Conservation (phyloP, 1,139 yeast genomes). For the Geotrichum candidum region DNA sequence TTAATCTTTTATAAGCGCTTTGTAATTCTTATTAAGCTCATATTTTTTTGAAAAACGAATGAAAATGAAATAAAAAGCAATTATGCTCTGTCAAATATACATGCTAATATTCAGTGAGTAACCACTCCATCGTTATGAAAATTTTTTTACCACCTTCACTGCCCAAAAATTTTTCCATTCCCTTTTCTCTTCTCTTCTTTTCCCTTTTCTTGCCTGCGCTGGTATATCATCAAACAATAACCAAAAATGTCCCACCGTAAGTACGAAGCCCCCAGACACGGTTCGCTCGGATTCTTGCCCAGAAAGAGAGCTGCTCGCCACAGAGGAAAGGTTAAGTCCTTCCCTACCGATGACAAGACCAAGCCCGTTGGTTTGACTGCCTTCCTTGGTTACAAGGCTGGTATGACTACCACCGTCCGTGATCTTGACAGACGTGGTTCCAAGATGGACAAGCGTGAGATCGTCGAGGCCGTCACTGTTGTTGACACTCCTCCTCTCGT, state of each 20-base stretch:
- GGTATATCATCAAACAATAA: conserved; percentile 15
- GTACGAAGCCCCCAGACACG: conserved; percentile 99
- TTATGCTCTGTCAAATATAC: neutral
- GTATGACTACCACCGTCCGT: conserved; percentile 99
- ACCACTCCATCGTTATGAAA: conserved; percentile 4
- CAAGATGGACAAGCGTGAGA: conserved; percentile 99
- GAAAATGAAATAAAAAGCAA: neutral
- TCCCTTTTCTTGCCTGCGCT: conserved; percentile 5
- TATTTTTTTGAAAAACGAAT: neutral
- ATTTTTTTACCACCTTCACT: neutral
- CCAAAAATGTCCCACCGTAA: conserved; percentile 93
- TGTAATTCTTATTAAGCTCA: neutral
- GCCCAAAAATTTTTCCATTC: neutral
- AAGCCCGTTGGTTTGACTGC: conserved; percentile 99
- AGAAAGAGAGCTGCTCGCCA: conserved; percentile 99
- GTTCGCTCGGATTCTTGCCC: conserved; percentile 98
- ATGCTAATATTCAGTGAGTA: neutral
- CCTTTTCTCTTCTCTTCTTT: conserved; percentile 1
- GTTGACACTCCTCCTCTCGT: conserved; percentile 99
- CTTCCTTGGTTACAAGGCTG: conserved; percentile 99
- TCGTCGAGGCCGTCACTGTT: conserved; percentile 98
- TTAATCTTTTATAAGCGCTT: neutral
- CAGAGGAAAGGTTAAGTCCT: conserved; percentile 98
- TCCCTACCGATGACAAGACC: conserved; percentile 98
- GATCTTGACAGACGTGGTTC: conserved; percentile 99